Evolutionary conservation across 208 protist genomes (phyloP).

Genomic region (Lotmaria passim): DNA sequence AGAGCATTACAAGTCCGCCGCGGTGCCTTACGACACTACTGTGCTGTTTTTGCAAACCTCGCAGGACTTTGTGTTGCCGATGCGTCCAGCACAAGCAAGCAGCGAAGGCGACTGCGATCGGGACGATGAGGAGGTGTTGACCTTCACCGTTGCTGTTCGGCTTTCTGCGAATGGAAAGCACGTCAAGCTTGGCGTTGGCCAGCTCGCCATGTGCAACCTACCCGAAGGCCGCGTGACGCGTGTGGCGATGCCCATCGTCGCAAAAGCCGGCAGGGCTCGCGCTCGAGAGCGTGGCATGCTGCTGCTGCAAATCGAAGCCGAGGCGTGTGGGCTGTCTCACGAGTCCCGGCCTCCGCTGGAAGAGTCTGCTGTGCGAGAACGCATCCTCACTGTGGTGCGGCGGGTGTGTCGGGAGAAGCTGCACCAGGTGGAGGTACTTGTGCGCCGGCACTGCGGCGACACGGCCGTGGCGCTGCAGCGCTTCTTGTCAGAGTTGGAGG

Average conservation of each 20-base stretch:
- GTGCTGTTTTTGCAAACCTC: background rate
- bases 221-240: background rate
- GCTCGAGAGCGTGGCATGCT: conserved; percentile 47
- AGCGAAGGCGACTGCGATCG: background rate
- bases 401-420: background rate
- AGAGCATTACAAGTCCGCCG: conserved; percentile 22
- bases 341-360: background rate
- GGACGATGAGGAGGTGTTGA: conserved; percentile 28
- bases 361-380: conserved; percentile 7
- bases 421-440: conserved; percentile 9
- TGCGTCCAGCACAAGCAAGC: background rate
- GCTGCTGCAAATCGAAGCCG: conserved; percentile 13
- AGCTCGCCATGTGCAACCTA: conserved; percentile 35
- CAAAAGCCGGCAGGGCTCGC: conserved; percentile 36
- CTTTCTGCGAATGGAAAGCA: conserved; percentile 20
- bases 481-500: conserved; percentile 1
- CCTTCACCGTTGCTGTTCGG: conserved; percentile 39
- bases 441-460: conserved; percentile 11
- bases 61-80: background rate
- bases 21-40: conserved; percentile 7
- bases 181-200: conserved; percentile 44
- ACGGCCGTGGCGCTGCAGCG: background rate
- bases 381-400: background rate
- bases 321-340: background rate
- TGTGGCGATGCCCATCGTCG: conserved; percentile 37